Evolutionary conservation across 352 stramenopile species (phyloP), one percentile per base, ranked within the genome.

Genomic region (Aphanomyces cochlioides): DNA sequence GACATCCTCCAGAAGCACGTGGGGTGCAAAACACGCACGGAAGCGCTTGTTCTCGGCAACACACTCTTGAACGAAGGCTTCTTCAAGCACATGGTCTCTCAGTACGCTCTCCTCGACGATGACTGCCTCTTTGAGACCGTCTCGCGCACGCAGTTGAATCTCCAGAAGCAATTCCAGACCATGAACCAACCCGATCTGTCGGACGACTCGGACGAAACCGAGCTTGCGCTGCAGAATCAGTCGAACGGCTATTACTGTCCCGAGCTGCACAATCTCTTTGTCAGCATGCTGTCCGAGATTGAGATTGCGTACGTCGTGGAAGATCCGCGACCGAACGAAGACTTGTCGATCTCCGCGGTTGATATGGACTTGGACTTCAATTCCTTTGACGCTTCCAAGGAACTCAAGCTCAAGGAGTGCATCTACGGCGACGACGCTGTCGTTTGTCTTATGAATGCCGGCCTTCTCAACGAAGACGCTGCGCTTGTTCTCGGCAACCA

Each of bases 151-250:
- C 64, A 70, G 64, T 34, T 61, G 15, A 70, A 70, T 39, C 48
- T 70, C 39, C 64, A 70, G 12, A 47, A 56, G 54, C 64, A 70
- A 41, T 70, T 70, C 39, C 64, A 72, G 15, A 58, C 65, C 56
- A 58, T 47, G 17, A 15, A 12, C 4, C 38, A 66, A 0, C 6
- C n/a, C 41, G 66, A 40, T 34, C 28, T 38, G 28, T n/a, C 7
- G 7, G 66, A 67, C 47, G 66, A 63, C 41, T 34, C 60, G 17
- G 64, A 67, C 37, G 66, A 67, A 50, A 58, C 53, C 53, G 48
- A 82, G 72, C 12, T 72, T 60, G 56, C 77, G 65, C 8, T 76
- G 63, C 43, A 73, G 60, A 69, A 77, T 69, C 12, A 77, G 67
- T 48, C 43, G 34, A 70, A 70, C 54, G 64, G 64, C 8, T 70